A percentile compares a stretch with the other conserved stretches of the same genome.
phyloP scores from a whole-genome alignment of 192 early-diverging fungal species.

The Coemansia sp. region DNA sequence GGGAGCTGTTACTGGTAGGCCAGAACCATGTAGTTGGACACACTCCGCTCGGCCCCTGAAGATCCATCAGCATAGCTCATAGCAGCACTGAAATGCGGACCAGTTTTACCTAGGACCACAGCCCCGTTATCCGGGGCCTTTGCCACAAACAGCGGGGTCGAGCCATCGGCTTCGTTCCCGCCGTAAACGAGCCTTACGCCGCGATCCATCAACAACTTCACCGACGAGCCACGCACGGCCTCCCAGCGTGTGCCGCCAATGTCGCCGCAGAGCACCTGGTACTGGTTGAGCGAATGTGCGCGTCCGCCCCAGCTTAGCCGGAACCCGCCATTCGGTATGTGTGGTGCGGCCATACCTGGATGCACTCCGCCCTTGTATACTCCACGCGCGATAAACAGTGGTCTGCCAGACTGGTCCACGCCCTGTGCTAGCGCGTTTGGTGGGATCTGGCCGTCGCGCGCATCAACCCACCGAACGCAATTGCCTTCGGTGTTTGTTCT shows the following conservation, averaged over 20 bases:
- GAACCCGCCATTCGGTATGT: slow-evolving; percentile 49
- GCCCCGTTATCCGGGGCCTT: slow-evolving; percentile 23
- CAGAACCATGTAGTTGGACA: slow-evolving; percentile 29
- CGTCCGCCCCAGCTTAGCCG: slow-evolving; percentile 56
- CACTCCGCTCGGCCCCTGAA: slow-evolving; percentile 13
- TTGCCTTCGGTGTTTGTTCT: neutral
- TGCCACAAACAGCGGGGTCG: slow-evolving; percentile 35
- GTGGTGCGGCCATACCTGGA: slow-evolving; percentile 54
- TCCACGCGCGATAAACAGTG: slow-evolving; percentile 58
- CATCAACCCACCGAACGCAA: slow-evolving; percentile 20
- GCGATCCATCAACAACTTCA: slow-evolving; percentile 5
- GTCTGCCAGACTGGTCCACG: slow-evolving; percentile 54
- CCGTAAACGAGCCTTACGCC: slow-evolving; percentile 16
- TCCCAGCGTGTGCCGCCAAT: slow-evolving; percentile 56
- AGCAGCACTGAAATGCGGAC: slow-evolving; percentile 26
- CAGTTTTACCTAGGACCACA: slow-evolving; percentile 47
- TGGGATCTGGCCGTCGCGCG: slow-evolving; percentile 32
- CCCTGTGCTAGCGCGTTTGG: slow-evolving; percentile 52
- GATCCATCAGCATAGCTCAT: slow-evolving; percentile 37
- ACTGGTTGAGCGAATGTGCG: slow-evolving; percentile 45
- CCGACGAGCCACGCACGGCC: slow-evolving; percentile 30
- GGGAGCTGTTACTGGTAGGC: slow-evolving; percentile 10
- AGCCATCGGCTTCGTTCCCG: slow-evolving; percentile 42
- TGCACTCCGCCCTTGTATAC: slow-evolving; percentile 53
- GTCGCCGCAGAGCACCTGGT: slow-evolving; percentile 61